Base-by-base conservation (phyloP, 192 early-diverging fungal genomes). In the Ambispora gerdemannii region DNA sequence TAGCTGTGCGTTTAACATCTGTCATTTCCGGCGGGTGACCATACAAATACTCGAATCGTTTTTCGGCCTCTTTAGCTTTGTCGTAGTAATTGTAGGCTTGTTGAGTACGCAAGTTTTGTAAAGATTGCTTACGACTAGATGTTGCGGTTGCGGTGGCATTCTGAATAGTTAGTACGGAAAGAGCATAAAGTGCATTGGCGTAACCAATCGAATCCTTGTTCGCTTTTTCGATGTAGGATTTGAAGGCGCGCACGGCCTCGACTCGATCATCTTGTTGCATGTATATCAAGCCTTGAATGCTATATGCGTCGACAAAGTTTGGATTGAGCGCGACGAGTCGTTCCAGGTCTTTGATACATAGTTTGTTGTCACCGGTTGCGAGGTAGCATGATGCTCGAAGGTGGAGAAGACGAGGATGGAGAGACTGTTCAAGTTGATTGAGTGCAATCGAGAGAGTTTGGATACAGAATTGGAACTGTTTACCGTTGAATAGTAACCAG, bases 401-500 rank as follows among this genome's bases (percentile, higher is more conserved):
- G 67, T 80, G 82, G 43, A 72, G 68, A 64, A 84, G 67, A 53
- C 85, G 80, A n/a, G 79, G 80, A 71, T 80, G 78, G 64, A 87
- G 70, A 19, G 78, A 72, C 24, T 33, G 8, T 30, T 66, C 74
- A 65, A 83, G 84, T 49, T 81, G 81, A 35, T 79, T 76, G 52
- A 86, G 79, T 32, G 83, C 85, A 25, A 87, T 75, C 35, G 73
- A 75, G 52, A 87, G 69, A 52, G 85, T 87, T 51, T 81, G 80
- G 63, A 83, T 75, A 70, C 83, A 84, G 69, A 84, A 83, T 63
- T 79, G 75, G 50, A 50, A 87, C 73, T 87, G 85, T 67, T 79
- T 81, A 35, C 85, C 85, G 36, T 79, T 77, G 67, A 78, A 82
- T 35, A 87, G 70, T 67, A 87, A 83, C 85, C 82, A 83, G 50